phyloP scores from a whole-genome alignment of 192 early-diverging fungal species.

The Backusella sp. region DNA sequence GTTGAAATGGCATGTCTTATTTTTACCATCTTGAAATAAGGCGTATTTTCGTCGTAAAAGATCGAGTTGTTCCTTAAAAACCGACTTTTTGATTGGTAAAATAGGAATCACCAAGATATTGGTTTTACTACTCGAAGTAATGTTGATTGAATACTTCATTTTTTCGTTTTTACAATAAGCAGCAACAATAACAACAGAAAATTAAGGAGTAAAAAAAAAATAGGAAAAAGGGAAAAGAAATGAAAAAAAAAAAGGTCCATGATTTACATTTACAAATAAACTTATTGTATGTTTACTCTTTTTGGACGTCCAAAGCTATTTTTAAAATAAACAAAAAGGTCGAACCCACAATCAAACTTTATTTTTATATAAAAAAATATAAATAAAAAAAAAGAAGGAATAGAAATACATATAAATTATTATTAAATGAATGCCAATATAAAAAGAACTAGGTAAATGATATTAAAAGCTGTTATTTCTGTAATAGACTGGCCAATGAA shows the following conservation, averaged over 20 bases:
- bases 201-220: background rate
- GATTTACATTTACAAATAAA: background rate
- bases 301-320: background rate
- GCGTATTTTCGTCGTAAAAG: constrained; percentile 56
- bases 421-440: background rate
- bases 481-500: background rate
- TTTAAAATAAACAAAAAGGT: background rate
- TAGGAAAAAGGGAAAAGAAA: too few relatives aligned
- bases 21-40: constrained; percentile 58
- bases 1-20: constrained; percentile 42
- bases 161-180: background rate
- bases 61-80: constrained; percentile 62
- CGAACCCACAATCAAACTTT: background rate
- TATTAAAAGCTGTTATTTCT: background rate
- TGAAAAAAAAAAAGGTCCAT: too few relatives aligned
- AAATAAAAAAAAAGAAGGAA: background rate
- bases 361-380: background rate
- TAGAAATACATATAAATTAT: constrained; percentile 1
- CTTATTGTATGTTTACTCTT: background rate
- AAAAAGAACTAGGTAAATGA: background rate
- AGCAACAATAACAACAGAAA: too few relatives aligned
- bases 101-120: constrained; percentile 72
- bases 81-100: constrained; percentile 54
- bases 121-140: constrained; percentile 51
- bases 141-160: constrained; percentile 43